These are phyloP conservation scores for Ganoderma boninense DNA, from an alignment of 1,284 basidiomycete genomes.

Conservation along the genomic window DNA sequence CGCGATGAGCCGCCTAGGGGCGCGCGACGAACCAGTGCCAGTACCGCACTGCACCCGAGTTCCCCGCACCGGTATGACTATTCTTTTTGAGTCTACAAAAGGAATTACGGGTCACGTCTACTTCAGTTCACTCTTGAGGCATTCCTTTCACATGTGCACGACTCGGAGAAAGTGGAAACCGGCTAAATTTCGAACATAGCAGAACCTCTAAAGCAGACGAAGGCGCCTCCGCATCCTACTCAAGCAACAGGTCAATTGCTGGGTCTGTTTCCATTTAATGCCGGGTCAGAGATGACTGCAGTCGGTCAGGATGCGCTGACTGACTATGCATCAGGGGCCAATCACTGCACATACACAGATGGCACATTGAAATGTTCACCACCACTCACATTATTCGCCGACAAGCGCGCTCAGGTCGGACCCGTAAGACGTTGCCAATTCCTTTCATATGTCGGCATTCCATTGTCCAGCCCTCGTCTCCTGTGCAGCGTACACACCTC, in stretches of 20 bases:
- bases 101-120: neutral
- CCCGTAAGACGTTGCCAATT: neutral
- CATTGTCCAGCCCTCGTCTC: too few species aligned
- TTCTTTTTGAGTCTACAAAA: neutral
- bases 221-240: neutral
- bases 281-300: neutral
- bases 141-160: too few species aligned
- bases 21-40: too few species aligned
- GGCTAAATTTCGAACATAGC: neutral
- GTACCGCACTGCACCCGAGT: neutral
- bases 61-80: too few species aligned
- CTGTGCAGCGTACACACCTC: too few species aligned
- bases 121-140: neutral
- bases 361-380: neutral
- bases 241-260: neutral
- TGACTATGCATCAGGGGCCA: neutral
- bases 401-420: neutral
- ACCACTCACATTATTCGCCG: neutral
- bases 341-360: neutral
- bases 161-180: neutral
- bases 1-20: too few species aligned
- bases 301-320: neutral
- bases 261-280: neutral
- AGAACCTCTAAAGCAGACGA: neutral
- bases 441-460: neutral